Percentiles rank a stretch among this genome's conserved stretches.
Conservation (phyloP, 2,329 filamentous ascomycete genomes). For the Colletotrichum melonis region DNA sequence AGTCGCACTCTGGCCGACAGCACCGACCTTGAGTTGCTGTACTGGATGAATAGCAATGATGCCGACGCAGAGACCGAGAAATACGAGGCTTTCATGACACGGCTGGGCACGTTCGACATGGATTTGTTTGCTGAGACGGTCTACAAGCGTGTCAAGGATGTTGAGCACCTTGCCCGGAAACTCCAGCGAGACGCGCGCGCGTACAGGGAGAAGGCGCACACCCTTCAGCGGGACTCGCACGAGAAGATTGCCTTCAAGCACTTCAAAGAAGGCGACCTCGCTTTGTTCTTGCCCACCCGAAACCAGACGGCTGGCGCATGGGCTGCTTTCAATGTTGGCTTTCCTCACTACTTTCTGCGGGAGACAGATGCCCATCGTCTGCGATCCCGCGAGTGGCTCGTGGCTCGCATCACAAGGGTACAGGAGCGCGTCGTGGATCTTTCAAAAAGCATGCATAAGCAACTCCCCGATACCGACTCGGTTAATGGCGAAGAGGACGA, state of each 20-base stretch:
- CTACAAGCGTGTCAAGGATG: constrained; percentile 90
- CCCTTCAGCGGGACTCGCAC: constrained; percentile 84
- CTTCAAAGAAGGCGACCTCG: constrained; percentile 96
- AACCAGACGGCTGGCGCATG: constrained; percentile 95
- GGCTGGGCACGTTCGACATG: constrained; percentile 82
- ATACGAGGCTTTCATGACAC: constrained; percentile 80
- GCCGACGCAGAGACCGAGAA: constrained; percentile 75
- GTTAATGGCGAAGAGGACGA: constrained; percentile 79
- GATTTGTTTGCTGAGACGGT: constrained; percentile 88
- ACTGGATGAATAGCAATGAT: constrained; percentile 82
- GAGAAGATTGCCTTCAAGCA: constrained; percentile 96
- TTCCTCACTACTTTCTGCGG: constrained; percentile 95
- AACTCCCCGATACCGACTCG: constrained; percentile 59
- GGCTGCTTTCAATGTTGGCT: constrained; percentile 98
- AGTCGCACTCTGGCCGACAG: constrained; percentile 69
- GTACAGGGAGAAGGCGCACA: constrained; percentile 88
- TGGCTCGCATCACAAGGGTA: constrained; percentile 90
- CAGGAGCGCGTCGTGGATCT: constrained; percentile 95
- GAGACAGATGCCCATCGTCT: constrained; percentile 92
- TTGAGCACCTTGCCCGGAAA: constrained; percentile 92
- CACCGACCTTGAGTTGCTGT: constrained; percentile 77
- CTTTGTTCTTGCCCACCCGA: constrained; percentile 91
- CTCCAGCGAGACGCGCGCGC: constrained; percentile 89
- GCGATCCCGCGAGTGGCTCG: constrained; percentile 90
- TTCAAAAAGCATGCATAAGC: constrained; percentile 75